Base-by-base conservation (phyloP, 2,329 filamentous ascomycete species). In the Sclerotiophoma versabilis region DNA sequence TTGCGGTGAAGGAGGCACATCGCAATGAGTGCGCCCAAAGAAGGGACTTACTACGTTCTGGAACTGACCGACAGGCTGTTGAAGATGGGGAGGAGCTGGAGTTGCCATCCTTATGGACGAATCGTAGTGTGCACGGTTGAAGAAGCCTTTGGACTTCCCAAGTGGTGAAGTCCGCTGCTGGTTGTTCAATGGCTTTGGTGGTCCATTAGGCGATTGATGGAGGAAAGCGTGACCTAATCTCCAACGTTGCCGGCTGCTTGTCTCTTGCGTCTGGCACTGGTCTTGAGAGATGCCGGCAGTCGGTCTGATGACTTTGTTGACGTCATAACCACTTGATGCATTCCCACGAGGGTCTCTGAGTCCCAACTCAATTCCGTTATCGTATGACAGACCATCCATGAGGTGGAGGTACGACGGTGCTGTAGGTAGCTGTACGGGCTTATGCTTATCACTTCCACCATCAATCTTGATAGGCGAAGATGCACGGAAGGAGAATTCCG, bases 1-100 rank as follows among this genome's bases (percentile, higher is more conserved):
- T 38, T 51, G 51, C 33, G 58, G 48, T 41, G 48, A 47, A 7
- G 39, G 12, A 48, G 58, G 51, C 50, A 55, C 56, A 54, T 54
- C 52, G 32, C 44, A 58, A 57, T 52, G 59, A 39, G 48, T 64
- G 54, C 49, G 63, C 38, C 57, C 62, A 58, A 78, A 77, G 58
- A 76, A 77, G 9, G 76, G 74, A 71, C 76, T 79, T 64, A 73
- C 66, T 48, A 77, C 71, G 65, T 33, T 70, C 38, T 71, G 61
- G 43, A 62, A 46, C 49, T 63, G 58, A 14, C 45, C 52, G 4
- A 33, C 43, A n/a, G 64, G 57, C 37, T 63, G 45, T 20, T 45
- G 51, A 4, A 20, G n/a, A 5, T 36, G 34, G n/a, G 5, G 20
- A n/a, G 6, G 17, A 17, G 19, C 23, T 36, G 34, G 27, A n/a